Evolutionary conservation across 371 early-diverging fungal genomes (phyloP), one percentile per base, ranked within the genome.

Genomic region (Saksenaea oblongispora): DNA sequence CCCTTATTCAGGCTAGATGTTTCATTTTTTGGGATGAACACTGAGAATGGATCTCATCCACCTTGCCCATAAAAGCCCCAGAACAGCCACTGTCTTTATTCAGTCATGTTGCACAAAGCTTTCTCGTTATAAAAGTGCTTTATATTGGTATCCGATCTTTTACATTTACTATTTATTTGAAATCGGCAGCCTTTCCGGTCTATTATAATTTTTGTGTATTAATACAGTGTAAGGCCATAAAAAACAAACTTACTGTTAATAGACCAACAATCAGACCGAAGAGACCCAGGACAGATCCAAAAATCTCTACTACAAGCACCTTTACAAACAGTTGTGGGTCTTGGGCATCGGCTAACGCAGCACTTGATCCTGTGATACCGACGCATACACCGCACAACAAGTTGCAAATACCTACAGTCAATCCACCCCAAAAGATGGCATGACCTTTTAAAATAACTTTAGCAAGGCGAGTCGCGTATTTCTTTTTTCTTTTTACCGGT

Each of bases 261-360:
- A 89, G 68, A 28, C 89, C 96, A 51, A 95, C 90, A 65, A 96
- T 95, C 44, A 96, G 84, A 10, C 98, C 98, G 80, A 98, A 98
- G 31, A 98, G 87, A 41, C 98, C 98, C 65, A 98, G 85, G 54
- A 96, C 94, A 56, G 92, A 91, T 22, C 96, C 98, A 69, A 98
- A 97, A 75, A 98, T 98, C 71, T 97, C 98, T 59, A 98, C 91
- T 39, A 98, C 94, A 35, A 98, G 83, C 26, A 95, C 93, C 84
- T 93, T 98, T 59, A 98, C 98, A 78, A 98, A 98, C 47, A 98
- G 79, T 67, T 90, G 87, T 39, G 90, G 84, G 75, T 98, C 95
- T 63, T 96, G 95, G 34, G 98, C 97, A 76, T 98, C 98, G 15
- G 98, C 98, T 17, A 97, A 76, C 13, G 96, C 98, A 47, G 97